phyloP scores from a whole-genome alignment of 2,329 filamentous ascomycete genomes.

The Cercospora brassicicola region DNA sequence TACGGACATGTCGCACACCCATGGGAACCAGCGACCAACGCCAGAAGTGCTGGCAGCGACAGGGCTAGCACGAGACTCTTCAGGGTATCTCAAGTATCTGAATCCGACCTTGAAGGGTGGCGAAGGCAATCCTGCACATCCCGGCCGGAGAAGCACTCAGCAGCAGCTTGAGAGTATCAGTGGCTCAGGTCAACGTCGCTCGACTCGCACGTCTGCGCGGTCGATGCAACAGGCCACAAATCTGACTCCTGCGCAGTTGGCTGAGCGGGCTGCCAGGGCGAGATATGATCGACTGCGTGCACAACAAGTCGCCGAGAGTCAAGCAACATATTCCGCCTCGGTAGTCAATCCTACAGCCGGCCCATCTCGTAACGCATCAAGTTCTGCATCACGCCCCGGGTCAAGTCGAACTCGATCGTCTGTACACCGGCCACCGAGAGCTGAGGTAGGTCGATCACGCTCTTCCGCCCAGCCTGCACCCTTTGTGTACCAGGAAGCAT shows the following conservation, averaged over 20 bases:
- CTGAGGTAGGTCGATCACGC: not conserved
- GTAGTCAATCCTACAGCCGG: not conserved
- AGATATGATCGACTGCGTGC: not conserved
- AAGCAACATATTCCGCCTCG: not conserved
- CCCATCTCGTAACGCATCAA: not conserved
- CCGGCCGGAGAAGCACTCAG: not conserved
- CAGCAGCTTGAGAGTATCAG: slow-evolving; percentile 3
- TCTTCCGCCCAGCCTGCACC: not conserved
- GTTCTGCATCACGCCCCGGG: not conserved
- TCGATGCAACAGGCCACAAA: not conserved
- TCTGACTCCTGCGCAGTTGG: not conserved
- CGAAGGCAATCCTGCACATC: not conserved
- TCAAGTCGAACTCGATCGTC: not conserved
- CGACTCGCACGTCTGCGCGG: not conserved
- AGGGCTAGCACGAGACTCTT: not conserved
- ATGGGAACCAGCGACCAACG: too few species aligned
- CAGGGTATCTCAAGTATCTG: not conserved
- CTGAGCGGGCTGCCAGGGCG: not conserved
- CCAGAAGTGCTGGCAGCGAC: not conserved
- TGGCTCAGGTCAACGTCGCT: not conserved
- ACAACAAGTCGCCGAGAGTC: not conserved
- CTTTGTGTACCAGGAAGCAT: not conserved
- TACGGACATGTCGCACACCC: too few species aligned
- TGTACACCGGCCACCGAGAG: not conserved
- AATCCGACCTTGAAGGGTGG: not conserved